These are phyloP conservation scores for Kalmanozyma brasiliensis DNA, from an alignment of 1,284 basidiomycete species.

Conservation along the genomic window DNA sequence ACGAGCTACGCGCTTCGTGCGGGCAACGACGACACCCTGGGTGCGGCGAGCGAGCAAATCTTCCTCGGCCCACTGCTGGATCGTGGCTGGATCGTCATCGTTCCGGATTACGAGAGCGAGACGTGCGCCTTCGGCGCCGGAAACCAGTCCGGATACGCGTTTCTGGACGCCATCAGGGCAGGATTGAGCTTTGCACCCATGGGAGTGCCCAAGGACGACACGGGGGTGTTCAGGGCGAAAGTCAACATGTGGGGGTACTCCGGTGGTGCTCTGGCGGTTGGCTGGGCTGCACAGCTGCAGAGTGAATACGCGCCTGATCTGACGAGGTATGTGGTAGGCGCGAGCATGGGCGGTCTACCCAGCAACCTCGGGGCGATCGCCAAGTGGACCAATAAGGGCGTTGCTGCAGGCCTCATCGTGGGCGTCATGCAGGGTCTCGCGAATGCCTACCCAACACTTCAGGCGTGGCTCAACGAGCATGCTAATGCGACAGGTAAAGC, in stretches of 20 bases:
- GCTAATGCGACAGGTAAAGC: slow-evolving; percentile 40
- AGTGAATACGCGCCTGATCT: slow-evolving; percentile 53
- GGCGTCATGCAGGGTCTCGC: slow-evolving; percentile 55
- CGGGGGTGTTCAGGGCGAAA: slow-evolving; percentile 25
- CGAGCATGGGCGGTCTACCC: slow-evolving; percentile 58
- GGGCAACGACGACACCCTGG: slow-evolving; percentile 30
- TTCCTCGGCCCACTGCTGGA: slow-evolving; percentile 55
- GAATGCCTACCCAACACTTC: slow-evolving; percentile 47
- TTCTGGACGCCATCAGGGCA: slow-evolving; percentile 58
- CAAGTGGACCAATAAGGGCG: slow-evolving; percentile 31
- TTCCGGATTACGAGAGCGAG: slow-evolving; percentile 63
- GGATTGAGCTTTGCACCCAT: slow-evolving; percentile 46
- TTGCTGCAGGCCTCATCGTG: slow-evolving; percentile 51
- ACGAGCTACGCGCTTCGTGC: slow-evolving; percentile 44
- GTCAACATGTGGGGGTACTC: slow-evolving; percentile 61
- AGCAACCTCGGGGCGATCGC: slow-evolving; percentile 52
- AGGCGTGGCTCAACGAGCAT: slow-evolving; percentile 45
- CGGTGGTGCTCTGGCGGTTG: slow-evolving; percentile 61
- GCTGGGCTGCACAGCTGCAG: slow-evolving; percentile 60
- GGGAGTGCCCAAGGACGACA: slow-evolving; percentile 21
- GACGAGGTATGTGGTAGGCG: slow-evolving; percentile 44
- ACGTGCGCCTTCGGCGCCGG: slow-evolving; percentile 59
- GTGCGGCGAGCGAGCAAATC: slow-evolving; percentile 53
- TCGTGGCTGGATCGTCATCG: slow-evolving; percentile 54
- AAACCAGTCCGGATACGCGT: slow-evolving; percentile 48